Base-by-base conservation (phyloP, 306 rosid species). In the Betula pendula region DNA sequence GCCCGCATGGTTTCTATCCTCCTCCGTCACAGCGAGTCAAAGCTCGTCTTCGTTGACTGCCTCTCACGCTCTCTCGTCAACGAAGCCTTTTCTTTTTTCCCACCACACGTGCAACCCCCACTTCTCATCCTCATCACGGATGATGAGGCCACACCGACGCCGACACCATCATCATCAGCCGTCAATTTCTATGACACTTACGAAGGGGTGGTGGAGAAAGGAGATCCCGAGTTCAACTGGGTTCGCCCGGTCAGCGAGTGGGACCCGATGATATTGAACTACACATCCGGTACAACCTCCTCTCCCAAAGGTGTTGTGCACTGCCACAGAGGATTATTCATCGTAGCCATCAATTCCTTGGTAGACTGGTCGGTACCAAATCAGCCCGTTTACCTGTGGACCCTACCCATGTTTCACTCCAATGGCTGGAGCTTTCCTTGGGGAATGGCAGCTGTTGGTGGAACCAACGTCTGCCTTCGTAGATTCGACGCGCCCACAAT, bases 221-320 rank as follows among this genome's bases (percentile, higher is more conserved):
- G 94, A 0, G 81, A 88, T 51, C 86, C 87, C 0, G 45, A 7
- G 2, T 91, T 89, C 16, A 29, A 48, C 5, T 89, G 92, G 90
- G 8, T 68, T 7, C 49, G 47, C 0, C 97, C 97, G 0, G 11
- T 55, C 2, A 76, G 25, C 22, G 97, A 91, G 81, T 85, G 91
- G 89, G 92, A 86, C 43, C 93, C 97, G 0, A 86, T 89, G 68
- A 0, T 78, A 0, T 50, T 91, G 2, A 91, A 89, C 29, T 91
- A 91, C 75, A 91, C 97, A 0, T 91, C 94, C 0, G 94, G 94
- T 0, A 91, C 94, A 75, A 91, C 97, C 74, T 88, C 94, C 24
- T 81, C 94, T 49, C 94, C 94, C 0, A 91, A 91, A 66, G 97
- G 97, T 0, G 94, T 88, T 0, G 90, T 91, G 31, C 93, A 89